Base-by-base conservation (phyloP, 345 rosid genomes). In the Streptanthus diversifolius region DNA sequence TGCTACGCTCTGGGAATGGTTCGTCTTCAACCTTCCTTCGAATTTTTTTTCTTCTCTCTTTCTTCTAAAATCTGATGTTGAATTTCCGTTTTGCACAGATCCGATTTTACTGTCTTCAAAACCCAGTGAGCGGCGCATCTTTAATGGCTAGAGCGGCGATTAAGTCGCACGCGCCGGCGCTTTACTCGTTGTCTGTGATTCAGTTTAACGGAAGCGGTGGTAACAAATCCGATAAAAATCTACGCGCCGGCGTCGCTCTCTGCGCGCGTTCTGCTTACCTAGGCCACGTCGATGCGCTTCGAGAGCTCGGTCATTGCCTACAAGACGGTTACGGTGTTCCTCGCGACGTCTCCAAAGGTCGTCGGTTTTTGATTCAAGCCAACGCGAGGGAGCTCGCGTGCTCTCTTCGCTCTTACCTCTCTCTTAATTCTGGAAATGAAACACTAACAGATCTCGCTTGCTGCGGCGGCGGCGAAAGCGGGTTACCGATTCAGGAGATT, bases 141-240 rank as follows among this genome's bases (percentile, higher is more conserved):
- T 44, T 88, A 7, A 82, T 88, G 84, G 95, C 91, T 0, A 88
- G 75, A 66, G 95, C 93, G 0, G 93, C 93, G 2, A 80, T 82
- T 14, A 85, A 80, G 35, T 83, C 88, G 8, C 91, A 85, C 81
- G 72, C 83, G 67, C 69, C 73, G 55, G 91, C 93, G 3, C 82
- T 88, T 0, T 85, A 88, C 52, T 77, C 93, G 5, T 82, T 88
- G 14, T 72, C 89, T 1, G 81, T 88, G 40, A 83, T 88, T 53
- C 93, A 88, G 61, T 88, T 88, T 55, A 88, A 88, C 84, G 93
- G 93, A 24, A 88, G 93, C 36, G 89, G 93, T 6, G 86, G 82
- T 43, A 79, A 82, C 7, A 88, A 81, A 41, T 39, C 35, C 45
- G 83, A 86, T 10, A 88, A 81, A 32, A 82, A 88, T 48, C 81